Percentiles rank a stretch among this genome's conserved stretches.
Evolutionary conservation across 2,329 filamentous ascomycete genomes (phyloP).

Genomic region (Cercospora sp.): DNA sequence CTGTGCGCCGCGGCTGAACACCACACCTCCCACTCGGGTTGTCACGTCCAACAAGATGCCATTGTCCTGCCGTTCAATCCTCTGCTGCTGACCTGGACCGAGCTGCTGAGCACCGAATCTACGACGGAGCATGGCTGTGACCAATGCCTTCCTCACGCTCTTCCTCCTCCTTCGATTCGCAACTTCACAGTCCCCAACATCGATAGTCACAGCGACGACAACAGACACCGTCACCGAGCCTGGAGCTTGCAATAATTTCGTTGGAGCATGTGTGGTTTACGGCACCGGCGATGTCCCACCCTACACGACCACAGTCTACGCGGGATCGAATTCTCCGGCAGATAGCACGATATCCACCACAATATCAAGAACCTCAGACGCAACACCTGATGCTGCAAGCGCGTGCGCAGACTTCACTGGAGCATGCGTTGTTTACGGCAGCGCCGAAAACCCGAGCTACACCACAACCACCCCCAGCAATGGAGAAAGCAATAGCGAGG

Average conservation of each 20-base stretch:
- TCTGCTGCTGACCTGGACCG: not conserved
- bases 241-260: constrained; percentile 21
- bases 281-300: constrained; percentile 7
- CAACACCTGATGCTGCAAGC: constrained; percentile 8
- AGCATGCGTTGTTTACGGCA: constrained; percentile 27
- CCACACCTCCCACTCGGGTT: not conserved
- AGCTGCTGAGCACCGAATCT: not conserved
- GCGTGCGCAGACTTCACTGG: constrained; percentile 23
- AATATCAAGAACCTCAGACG: constrained; percentile 6
- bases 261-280: constrained; percentile 23
- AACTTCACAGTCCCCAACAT: constrained; percentile 15
- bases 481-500: constrained; percentile 6
- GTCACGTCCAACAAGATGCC: not conserved
- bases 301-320: constrained; percentile 20
- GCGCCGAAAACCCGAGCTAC: constrained; percentile 4
- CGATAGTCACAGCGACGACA: constrained; percentile 19
- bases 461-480: constrained; percentile 10
- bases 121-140: not conserved
- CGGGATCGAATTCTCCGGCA: not conserved
- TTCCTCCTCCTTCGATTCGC: not conserved
- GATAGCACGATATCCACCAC: constrained; percentile 12
- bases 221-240: constrained; percentile 13
- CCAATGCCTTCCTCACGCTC: not conserved
- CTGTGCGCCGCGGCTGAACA: not conserved
- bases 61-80: not conserved